Percentiles rank a stretch among this genome's conserved stretches.
Conservation (phyloP, 768 basidiomycete genomes). For the Tulasnella sp. region DNA sequence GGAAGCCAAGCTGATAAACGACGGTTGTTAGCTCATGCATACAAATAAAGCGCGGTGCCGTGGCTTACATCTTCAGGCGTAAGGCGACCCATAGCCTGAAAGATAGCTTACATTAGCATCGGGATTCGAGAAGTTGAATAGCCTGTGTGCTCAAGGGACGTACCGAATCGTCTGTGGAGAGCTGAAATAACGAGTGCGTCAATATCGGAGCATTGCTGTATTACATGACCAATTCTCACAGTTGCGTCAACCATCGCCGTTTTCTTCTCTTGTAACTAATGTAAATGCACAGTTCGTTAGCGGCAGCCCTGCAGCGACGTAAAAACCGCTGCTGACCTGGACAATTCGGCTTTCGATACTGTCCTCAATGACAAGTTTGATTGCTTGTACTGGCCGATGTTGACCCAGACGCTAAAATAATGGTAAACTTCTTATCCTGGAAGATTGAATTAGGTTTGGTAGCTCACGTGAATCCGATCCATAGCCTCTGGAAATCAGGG, state of each 20-base stretch:
- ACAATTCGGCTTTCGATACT: conserved; percentile 93
- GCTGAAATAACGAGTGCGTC: conserved; percentile 25
- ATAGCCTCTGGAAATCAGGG: conserved; percentile 58
- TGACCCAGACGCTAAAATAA: conserved; percentile 60
- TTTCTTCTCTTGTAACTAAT: conserved; percentile 90
- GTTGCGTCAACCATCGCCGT: conserved; percentile 89
- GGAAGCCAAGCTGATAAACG: conserved; percentile 7
- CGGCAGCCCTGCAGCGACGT: too few relatives aligned
- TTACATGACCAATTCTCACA: conserved; percentile 17
- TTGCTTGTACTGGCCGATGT: conserved; percentile 81
- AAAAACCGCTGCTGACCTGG: conserved; percentile 39
- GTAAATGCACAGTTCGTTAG: not conserved
- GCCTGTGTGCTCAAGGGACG: conserved; percentile 21
- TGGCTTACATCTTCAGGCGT: conserved; percentile 53
- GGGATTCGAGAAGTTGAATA: not conserved
- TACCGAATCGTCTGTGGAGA: conserved; percentile 71
- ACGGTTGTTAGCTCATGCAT: not conserved
- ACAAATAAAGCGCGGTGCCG: too few relatives aligned
- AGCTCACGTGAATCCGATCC: conserved; percentile 72
- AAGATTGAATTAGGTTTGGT: not conserved
- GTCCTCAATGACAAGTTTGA: conserved; percentile 91
- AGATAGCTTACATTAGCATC: conserved; percentile 17
- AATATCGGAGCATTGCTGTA: too few relatives aligned
- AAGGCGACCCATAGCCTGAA: conserved; percentile 77
- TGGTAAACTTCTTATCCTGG: not conserved